A percentile compares a stretch with the other conserved stretches of the same genome.
Conservation (phyloP, 495 filamentous ascomycete species). For the Aspergillus panamensis region DNA sequence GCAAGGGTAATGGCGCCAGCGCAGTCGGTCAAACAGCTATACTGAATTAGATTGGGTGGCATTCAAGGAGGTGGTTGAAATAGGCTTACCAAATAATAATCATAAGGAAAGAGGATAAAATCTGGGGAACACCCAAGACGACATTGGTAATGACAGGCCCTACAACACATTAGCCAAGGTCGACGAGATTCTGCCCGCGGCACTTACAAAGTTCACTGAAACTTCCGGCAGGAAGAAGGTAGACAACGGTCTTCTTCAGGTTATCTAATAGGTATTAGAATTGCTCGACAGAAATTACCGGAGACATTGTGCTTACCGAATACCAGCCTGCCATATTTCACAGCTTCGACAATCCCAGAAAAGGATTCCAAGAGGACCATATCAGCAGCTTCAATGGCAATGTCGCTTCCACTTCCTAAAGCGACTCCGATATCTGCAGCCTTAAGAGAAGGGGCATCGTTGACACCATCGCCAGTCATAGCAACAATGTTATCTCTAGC, state of each 20-base stretch:
- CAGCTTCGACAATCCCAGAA: constrained; percentile 61
- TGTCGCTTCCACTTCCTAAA: constrained; percentile 50
- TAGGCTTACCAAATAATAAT: constrained; percentile 63
- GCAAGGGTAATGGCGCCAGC: constrained; percentile 57
- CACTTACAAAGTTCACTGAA: constrained; percentile 58
- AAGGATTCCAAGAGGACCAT: constrained; percentile 69
- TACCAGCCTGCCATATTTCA: constrained; percentile 54
- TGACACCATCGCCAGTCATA: constrained; percentile 59
- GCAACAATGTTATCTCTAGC: constrained; percentile 43
- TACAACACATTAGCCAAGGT: not conserved
- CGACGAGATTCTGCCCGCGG: not conserved
- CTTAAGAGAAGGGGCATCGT: constrained; percentile 56
- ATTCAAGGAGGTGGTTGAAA: constrained; percentile 36
- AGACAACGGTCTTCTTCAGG: constrained; percentile 53
- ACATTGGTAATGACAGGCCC: constrained; percentile 65
- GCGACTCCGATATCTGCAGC: constrained; percentile 54
- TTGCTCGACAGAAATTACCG: not conserved
- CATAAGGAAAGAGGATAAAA: constrained; percentile 66
- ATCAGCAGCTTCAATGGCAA: constrained; percentile 68
- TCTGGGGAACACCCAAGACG: constrained; percentile 63
- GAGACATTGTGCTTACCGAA: constrained; percentile 23
- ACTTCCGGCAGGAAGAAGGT: constrained; percentile 58
- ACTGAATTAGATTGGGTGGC: constrained; percentile 20
- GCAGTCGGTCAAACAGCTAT: constrained; percentile 60
- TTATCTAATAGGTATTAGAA: constrained; percentile 34